Evolutionary conservation across 768 basidiomycete genomes (phyloP).

Genomic region (Amanita pseudoporphyria): DNA sequence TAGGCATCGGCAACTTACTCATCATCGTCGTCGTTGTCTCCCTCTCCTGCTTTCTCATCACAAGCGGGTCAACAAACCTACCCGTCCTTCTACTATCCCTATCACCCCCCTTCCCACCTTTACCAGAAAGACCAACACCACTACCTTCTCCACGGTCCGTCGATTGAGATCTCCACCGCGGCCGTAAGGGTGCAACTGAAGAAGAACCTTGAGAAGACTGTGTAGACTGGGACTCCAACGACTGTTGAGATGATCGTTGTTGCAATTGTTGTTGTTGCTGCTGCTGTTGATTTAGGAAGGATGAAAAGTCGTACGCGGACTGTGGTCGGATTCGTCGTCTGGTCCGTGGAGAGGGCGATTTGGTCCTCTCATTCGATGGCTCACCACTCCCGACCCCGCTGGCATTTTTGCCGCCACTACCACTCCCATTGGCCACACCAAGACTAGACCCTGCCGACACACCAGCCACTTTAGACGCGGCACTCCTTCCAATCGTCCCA

Average conservation of each 20-base stretch:
- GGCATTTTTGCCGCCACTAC: not conserved
- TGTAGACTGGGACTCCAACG: not conserved
- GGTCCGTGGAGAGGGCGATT: conserved; percentile 20
- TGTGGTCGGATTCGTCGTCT: conserved; percentile 40
- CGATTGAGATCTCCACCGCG: conserved; percentile 30
- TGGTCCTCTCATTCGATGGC: conserved; percentile 13
- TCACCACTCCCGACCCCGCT: conserved; percentile 12
- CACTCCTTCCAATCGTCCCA: conserved; percentile 55
- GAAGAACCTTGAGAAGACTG: conserved; percentile 15
- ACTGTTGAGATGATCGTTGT: conserved; percentile 17
- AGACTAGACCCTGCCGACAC: not conserved
- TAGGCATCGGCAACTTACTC: conserved; percentile 36
- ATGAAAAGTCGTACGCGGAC: conserved; percentile 45
- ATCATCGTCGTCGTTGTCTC: conserved; percentile 27
- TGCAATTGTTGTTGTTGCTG: conserved; percentile 13
- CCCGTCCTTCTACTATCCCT: conserved; percentile 20
- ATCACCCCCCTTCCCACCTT: conserved; percentile 13
- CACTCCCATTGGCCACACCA: not conserved
- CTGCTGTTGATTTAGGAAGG: conserved; percentile 20
- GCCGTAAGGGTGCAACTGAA: conserved; percentile 23
- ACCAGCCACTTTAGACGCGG: conserved; percentile 23
- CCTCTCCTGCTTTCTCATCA: conserved; percentile 56
- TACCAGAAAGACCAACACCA: not conserved
- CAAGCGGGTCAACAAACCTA: conserved; percentile 72
- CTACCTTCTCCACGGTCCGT: conserved; percentile 21